phyloP scores from a whole-genome alignment of 345 rosid species.

The Euclidium syriacum region DNA sequence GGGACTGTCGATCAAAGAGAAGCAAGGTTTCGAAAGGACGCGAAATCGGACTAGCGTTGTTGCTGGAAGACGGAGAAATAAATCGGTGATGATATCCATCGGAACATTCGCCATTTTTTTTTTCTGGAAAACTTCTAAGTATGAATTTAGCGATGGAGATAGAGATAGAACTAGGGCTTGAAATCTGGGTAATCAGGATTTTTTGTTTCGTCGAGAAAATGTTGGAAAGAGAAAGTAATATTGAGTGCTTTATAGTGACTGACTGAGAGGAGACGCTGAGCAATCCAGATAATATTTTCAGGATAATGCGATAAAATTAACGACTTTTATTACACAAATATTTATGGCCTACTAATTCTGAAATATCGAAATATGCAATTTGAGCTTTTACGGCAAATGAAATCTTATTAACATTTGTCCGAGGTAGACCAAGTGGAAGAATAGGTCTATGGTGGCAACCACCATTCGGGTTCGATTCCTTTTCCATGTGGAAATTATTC shows the following conservation, averaged over 20 bases:
- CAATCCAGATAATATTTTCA: neutral
- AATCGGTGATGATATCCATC: conserved; percentile 38
- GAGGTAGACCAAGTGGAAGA: too few species aligned
- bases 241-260: neutral
- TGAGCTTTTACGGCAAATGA: too few species aligned
- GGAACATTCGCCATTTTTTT: conserved; percentile 34
- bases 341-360: too few species aligned
- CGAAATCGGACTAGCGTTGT: conserved; percentile 36
- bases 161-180: neutral
- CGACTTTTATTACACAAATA: too few species aligned
- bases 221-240: neutral
- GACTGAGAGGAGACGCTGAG: neutral
- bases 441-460: too few species aligned
- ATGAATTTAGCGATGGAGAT: too few species aligned
- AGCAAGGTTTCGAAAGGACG: conserved; percentile 36
- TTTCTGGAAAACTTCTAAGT: neutral
- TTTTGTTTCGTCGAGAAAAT: neutral
- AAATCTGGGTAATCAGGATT: neutral
- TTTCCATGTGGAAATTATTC: too few species aligned
- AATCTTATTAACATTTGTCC: too few species aligned
- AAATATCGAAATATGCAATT: too few species aligned
- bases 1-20: conserved; percentile 36
- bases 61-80: conserved; percentile 42
- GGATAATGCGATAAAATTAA: neutral
- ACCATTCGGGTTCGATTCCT: too few species aligned